phyloP scores from a whole-genome alignment of 257 asterid genomes.

The Solanum habrochaites region DNA sequence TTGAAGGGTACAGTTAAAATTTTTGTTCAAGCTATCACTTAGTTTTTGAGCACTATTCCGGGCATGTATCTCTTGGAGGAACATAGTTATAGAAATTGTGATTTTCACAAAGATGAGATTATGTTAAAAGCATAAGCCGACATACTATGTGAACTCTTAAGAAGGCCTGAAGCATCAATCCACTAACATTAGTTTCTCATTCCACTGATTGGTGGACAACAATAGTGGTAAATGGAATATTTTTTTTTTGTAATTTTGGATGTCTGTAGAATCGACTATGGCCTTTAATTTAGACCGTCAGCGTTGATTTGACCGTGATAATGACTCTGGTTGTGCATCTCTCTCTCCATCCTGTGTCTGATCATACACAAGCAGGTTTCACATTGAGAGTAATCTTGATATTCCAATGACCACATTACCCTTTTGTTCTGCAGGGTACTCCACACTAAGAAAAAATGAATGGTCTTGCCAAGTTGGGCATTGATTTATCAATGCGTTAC shows the following conservation, averaged over 20 bases:
- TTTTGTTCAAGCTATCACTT: background rate
- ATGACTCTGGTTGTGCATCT: background rate
- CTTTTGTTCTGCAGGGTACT: slow-evolving; percentile 53
- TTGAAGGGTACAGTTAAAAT: background rate
- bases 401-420: background rate
- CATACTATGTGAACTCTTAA: background rate
- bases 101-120: background rate
- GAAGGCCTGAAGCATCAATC: background rate
- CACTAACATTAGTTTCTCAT: background rate
- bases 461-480: slow-evolving; percentile 39
- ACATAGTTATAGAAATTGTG: background rate
- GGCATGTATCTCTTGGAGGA: background rate
- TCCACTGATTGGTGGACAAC: background rate
- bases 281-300: background rate
- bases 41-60: background rate
- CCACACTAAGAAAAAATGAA: slow-evolving; percentile 67
- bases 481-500: slow-evolving; percentile 43
- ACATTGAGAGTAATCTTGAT: background rate
- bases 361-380: background rate
- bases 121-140: background rate
- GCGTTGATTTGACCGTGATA: background rate
- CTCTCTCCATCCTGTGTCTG: background rate
- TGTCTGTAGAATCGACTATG: background rate
- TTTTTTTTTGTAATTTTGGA: background rate
- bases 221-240: background rate